Base-by-base conservation (phyloP, 2,329 filamentous ascomycete species). In the Emydomyces testavorans region DNA sequence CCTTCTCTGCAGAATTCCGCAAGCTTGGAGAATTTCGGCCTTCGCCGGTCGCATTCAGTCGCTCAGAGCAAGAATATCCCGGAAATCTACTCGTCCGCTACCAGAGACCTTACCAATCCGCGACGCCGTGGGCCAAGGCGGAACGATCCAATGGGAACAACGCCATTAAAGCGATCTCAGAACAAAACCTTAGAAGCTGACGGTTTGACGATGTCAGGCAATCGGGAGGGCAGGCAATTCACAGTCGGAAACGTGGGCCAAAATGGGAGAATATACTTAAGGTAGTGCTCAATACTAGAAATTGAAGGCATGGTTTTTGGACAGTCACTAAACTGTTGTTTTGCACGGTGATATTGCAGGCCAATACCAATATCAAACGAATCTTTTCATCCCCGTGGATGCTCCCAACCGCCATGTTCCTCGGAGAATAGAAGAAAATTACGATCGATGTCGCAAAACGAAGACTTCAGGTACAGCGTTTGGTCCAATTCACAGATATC, bases 201-300 rank as follows among this genome's bases (percentile, higher is more conserved):
- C 58, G 75, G 75, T 50, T 76, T 74, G 53, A 26, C 23, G 13
- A 66, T 70, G 37, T 77, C 77, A 21, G 76, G 72, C 47, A 75
- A 77, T 28, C 74, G 80, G 51, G 78, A 81, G 61, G 81, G 79
- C 41, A 76, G 82, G 47, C 80, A 85, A 58, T 89, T 90, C 62
- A 80, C 83, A 1, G 85, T 90, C 47, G 79, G 82, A 43, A 89
- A 88, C 63, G 84, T 90, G 51, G 84, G 84, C 20, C 85, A 87
- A 61, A 87, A 88, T 65, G 85, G 85, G 32, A 80, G 81, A 61
- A 85, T 90, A 64, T 90, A 87, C 65, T 63, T 90, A 56, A 84
- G 83, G 83, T 89, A 78, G n/a, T n/a, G n/a, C n/a, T n/a, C n/a
- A n/a, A n/a, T n/a, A n/a, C n/a, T n/a, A n/a, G n/a, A n/a, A n/a